Conservation (phyloP, 2,329 filamentous ascomycete species). For the Fusarium setosum region DNA sequence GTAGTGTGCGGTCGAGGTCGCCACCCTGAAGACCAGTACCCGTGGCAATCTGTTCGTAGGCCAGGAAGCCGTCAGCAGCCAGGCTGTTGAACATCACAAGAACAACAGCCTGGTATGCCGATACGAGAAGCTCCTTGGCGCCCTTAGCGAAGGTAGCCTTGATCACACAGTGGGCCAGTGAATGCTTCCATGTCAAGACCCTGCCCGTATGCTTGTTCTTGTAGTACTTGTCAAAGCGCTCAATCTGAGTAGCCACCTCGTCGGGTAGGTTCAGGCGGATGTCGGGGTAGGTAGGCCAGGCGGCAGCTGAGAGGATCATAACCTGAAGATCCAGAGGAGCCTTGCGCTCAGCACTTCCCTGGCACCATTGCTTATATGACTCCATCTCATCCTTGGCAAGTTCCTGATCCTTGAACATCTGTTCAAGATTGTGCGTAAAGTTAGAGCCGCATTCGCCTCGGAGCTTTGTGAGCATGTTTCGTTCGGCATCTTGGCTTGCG, state of each 20-base stretch:
- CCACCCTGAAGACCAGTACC: constrained; percentile 79
- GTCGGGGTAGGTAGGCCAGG: constrained; percentile 94
- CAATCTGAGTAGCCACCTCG: constrained; percentile 79
- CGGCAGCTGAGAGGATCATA: constrained; percentile 88
- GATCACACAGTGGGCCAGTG: constrained; percentile 89
- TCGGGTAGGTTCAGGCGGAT: constrained; percentile 77
- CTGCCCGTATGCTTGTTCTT: constrained; percentile 89
- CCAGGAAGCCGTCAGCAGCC: constrained; percentile 68
- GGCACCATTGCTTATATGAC: constrained; percentile 80
- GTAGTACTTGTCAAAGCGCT: constrained; percentile 88
- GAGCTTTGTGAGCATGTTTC: constrained; percentile 92
- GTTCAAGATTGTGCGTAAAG: constrained; percentile 97
- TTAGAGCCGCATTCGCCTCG: constrained; percentile 93
- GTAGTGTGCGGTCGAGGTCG: constrained; percentile 89
- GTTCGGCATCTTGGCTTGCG: constrained; percentile 93
- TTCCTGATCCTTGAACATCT: constrained; percentile 99
- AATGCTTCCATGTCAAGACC: constrained; percentile 90
- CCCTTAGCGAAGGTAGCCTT: constrained; percentile 84
- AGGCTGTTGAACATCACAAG: constrained; percentile 89
- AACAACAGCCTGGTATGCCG: constrained; percentile 91
- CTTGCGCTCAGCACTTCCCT: constrained; percentile 61
- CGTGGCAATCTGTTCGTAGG: constrained; percentile 80
- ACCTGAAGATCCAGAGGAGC: constrained; percentile 75
- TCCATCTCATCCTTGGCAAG: constrained; percentile 91
- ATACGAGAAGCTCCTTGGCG: constrained; percentile 88